Evolutionary conservation across 768 basidiomycete species (phyloP).

Genomic region (Hydnum rufescens): DNA sequence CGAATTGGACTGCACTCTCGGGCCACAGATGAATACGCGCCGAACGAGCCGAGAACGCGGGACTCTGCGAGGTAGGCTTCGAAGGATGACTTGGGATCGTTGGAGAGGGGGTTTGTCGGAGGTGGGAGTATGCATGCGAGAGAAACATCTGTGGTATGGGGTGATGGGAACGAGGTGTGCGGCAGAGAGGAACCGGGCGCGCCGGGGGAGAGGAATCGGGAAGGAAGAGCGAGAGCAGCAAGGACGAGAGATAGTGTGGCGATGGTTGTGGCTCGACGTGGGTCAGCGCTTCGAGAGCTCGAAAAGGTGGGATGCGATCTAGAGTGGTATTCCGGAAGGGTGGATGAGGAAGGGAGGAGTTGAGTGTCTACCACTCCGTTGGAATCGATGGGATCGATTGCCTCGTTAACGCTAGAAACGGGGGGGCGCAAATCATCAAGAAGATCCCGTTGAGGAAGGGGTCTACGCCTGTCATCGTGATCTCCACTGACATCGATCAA

Average conservation of each 20-base stretch:
- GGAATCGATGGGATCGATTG: background rate
- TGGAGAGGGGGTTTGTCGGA: constrained; percentile 25
- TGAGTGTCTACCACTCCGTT: background rate
- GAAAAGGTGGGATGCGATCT: no score
- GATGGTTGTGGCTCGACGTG: background rate
- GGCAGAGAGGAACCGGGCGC: background rate
- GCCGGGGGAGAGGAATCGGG: background rate
- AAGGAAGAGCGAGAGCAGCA: constrained; percentile 11
- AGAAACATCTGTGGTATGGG: constrained; percentile 30
- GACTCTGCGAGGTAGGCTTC: constrained; percentile 46
- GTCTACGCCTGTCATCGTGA: no score
- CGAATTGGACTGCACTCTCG: constrained; percentile 55
- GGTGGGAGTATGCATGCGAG: constrained; percentile 53
- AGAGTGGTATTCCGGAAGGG: no score
- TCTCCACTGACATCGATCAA: background rate
- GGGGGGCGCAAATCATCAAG: no score
- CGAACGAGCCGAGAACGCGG: constrained; percentile 58
- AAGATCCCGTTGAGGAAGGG: no score
- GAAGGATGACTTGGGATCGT: constrained; percentile 26
- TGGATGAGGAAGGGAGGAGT: background rate
- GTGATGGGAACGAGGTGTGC: constrained; percentile 19
- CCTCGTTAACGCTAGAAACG: no score
- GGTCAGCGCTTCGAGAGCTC: background rate
- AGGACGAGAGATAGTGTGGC: constrained; percentile 10
- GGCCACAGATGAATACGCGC: constrained; percentile 55